phyloP scores from a whole-genome alignment of 1,284 basidiomycete genomes.

The Vanrija pseudolonga region DNA sequence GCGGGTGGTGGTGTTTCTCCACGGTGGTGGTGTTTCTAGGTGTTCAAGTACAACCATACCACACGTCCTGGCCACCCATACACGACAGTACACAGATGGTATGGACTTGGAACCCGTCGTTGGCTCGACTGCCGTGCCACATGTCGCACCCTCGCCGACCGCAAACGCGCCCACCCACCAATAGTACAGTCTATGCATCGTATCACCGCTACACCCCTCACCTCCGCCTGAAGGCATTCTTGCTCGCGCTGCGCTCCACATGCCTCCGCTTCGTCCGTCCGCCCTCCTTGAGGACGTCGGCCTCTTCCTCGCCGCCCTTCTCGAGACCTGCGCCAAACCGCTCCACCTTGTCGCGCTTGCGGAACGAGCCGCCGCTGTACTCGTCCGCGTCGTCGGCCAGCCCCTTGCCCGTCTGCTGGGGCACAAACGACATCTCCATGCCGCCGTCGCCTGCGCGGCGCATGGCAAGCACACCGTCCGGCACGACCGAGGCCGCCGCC shows the following conservation, averaged over 20 bases:
- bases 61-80: too few species aligned
- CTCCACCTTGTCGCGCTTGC: constrained; percentile 61
- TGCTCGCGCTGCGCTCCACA: constrained; percentile 76
- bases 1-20: too few species aligned
- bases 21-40: too few species aligned
- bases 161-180: too few species aligned
- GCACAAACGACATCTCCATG: constrained; percentile 55
- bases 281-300: constrained; percentile 52
- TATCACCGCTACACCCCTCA: constrained; percentile 15
- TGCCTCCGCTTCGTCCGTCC: constrained; percentile 69
- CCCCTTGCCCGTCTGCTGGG: constrained; percentile 24
- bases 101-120: too few species aligned
- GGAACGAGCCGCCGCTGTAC: constrained; percentile 41
- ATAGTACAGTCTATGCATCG: not conserved
- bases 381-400: constrained; percentile 35
- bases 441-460: constrained; percentile 48
- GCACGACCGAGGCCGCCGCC: constrained; percentile 6
- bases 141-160: too few species aligned
- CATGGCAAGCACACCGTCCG: constrained; percentile 40
- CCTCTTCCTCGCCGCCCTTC: constrained; percentile 59
- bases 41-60: too few species aligned
- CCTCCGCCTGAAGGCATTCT: constrained; percentile 65
- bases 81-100: too few species aligned
- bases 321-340: constrained; percentile 81
- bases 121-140: too few species aligned